A percentile compares a stretch with the other conserved stretches of the same genome.
Conservation (phyloP, 306 rosid species). For the Luffa aegyptiaca region DNA sequence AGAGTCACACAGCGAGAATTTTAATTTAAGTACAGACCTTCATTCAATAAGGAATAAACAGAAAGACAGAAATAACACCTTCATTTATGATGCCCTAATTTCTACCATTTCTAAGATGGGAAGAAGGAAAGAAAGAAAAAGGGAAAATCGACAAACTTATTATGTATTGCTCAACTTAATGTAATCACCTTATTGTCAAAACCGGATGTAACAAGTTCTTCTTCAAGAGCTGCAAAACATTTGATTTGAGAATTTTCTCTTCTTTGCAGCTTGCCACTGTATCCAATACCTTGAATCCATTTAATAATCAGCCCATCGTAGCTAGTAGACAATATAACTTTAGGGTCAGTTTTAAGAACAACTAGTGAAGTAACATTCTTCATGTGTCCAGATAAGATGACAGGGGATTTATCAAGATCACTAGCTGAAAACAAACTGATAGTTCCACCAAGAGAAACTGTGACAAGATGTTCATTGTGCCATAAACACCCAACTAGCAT, state of each 20-base stretch:
- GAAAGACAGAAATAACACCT: background rate
- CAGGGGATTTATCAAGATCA: conserved; percentile 74
- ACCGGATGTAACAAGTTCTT: conserved; percentile 71
- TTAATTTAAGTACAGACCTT: background rate
- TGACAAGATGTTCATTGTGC: conserved; percentile 71
- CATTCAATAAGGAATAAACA: conserved; percentile 7
- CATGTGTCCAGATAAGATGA: conserved; percentile 72
- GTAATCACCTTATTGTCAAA: conserved; percentile 72
- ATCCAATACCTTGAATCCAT: conserved; percentile 89
- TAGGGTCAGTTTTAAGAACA: conserved; percentile 58
- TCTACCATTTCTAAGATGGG: conserved; percentile 3
- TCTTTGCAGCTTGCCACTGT: conserved; percentile 71
- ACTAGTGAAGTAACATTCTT: conserved; percentile 78
- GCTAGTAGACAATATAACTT: conserved; percentile 71
- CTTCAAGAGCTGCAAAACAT: conserved; percentile 65
- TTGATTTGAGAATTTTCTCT: conserved; percentile 79
- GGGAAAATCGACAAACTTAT: background rate
- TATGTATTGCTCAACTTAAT: conserved; percentile 8
- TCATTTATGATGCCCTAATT: background rate
- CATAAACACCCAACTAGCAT: conserved; percentile 90
- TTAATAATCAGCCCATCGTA: conserved; percentile 83
- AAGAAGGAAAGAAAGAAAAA: background rate
- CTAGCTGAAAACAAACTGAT: conserved; percentile 61
- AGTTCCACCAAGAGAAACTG: conserved; percentile 87
- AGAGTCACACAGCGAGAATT: background rate